Percentiles rank a stretch among this genome's conserved stretches.
Evolutionary conservation across 192 early-diverging fungal genomes (phyloP).

Genomic region (Geosiphon pyriformis): DNA sequence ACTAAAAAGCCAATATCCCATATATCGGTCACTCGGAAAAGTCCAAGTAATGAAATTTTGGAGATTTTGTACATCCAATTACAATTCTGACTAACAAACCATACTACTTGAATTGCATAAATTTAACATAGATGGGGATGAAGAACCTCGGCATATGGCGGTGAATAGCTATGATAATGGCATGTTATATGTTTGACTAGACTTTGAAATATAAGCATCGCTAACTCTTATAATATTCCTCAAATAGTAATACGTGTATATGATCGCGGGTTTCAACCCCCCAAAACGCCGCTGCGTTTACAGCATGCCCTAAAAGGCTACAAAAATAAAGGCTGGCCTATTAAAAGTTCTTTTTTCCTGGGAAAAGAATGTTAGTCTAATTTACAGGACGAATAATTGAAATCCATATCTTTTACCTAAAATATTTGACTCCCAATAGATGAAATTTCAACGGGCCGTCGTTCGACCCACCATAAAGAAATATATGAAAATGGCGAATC

Average conservation of each 20-base stretch:
- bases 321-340: slow-evolving; percentile 94
- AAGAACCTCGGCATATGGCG: slow-evolving; percentile 75
- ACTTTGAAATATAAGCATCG: neutral
- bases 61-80: neutral
- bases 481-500: slow-evolving; percentile 38
- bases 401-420: neutral
- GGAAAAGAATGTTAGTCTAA: slow-evolving; percentile 60
- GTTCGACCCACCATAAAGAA: slow-evolving; percentile 31
- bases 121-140: slow-evolving; percentile 38
- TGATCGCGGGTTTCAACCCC: slow-evolving; percentile 79
- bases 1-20: slow-evolving; percentile 75
- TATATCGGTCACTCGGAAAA: slow-evolving; percentile 48
- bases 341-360: slow-evolving; percentile 79
- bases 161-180: slow-evolving; percentile 93
- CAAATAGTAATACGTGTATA: slow-evolving; percentile 79
- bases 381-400: too few species aligned
- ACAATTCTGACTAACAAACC: neutral
- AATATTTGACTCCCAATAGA: neutral
- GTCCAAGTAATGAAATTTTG: slow-evolving; percentile 27
- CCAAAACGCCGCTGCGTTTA: slow-evolving; percentile 58
- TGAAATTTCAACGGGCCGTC: slow-evolving; percentile 5
- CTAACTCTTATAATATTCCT: too few species aligned
- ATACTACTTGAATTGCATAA: slow-evolving; percentile 11
- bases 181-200: slow-evolving; percentile 26
- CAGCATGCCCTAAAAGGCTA: slow-evolving; percentile 84